These are phyloP conservation scores for Alternaria tenuissima DNA, from an alignment of 2,329 filamentous ascomycete genomes.

Conservation along the genomic window DNA sequence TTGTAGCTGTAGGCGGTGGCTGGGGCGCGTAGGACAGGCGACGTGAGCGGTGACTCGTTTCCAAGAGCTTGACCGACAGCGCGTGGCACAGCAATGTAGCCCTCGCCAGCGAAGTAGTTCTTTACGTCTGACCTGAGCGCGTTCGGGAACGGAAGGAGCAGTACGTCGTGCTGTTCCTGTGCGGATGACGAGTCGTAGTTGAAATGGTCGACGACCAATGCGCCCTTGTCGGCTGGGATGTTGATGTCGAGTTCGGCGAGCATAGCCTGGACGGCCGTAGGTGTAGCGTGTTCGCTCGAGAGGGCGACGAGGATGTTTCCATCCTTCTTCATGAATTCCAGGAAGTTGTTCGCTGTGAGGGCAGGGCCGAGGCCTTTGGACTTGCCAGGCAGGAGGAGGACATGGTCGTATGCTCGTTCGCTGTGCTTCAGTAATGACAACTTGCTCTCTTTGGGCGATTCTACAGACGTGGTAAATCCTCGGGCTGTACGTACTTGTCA, in stretches of 20 bases:
- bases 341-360: constrained; percentile 82
- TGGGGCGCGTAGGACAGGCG: constrained; percentile 83
- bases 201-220: constrained; percentile 93
- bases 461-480: constrained; percentile 81
- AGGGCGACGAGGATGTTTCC: constrained; percentile 92
- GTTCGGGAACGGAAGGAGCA: constrained; percentile 76
- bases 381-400: constrained; percentile 87
- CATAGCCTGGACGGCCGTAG: constrained; percentile 77
- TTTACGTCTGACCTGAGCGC: constrained; percentile 73
- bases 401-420: constrained; percentile 88
- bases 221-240: constrained; percentile 84
- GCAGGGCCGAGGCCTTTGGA: constrained; percentile 92
- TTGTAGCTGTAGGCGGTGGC: constrained; percentile 92
- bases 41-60: constrained; percentile 74
- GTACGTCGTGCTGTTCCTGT: constrained; percentile 84
- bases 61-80: constrained; percentile 84
- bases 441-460: constrained; percentile 62
- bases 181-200: constrained; percentile 83
- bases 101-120: constrained; percentile 77
- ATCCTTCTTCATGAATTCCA: constrained; percentile 89
- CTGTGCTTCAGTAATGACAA: constrained; percentile 87
- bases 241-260: constrained; percentile 89
- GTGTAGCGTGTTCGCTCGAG: constrained; percentile 73
- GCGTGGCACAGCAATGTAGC: constrained; percentile 80
- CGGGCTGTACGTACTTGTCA: constrained; percentile 65